A percentile compares a stretch with the other conserved stretches of the same genome.
Conservation (phyloP, 2,329 filamentous ascomycete genomes). For the Phyllosticta paracitricarpa region DNA sequence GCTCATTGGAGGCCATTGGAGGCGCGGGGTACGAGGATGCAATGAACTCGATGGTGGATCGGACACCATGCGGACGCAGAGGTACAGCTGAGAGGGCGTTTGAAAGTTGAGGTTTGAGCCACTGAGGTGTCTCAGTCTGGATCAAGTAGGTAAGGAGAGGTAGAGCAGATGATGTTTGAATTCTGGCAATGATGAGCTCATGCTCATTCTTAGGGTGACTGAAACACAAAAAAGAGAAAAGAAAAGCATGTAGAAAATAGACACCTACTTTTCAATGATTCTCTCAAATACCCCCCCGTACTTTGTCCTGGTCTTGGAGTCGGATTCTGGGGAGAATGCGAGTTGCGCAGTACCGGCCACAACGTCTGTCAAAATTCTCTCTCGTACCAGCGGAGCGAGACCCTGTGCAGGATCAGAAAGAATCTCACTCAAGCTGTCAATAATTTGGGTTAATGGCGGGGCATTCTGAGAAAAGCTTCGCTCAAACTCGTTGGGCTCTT, state of each 20-base stretch:
- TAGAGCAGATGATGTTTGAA: conserved; percentile 46
- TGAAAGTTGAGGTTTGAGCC: conserved; percentile 50
- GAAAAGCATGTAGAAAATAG: not conserved
- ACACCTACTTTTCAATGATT: conserved; percentile 9
- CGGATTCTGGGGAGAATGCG: conserved; percentile 20
- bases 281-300: conserved; percentile 16
- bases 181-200: conserved; percentile 16
- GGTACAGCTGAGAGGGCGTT: conserved; percentile 51
- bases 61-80: conserved; percentile 52
- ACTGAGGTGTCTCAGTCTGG: conserved; percentile 43
- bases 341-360: conserved; percentile 26
- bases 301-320: conserved; percentile 1
- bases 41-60: conserved; percentile 60
- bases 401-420: conserved; percentile 12
- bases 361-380: conserved; percentile 26
- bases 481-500: not conserved
- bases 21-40: conserved; percentile 53
- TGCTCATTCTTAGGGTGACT: conserved; percentile 6
- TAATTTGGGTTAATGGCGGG: not conserved
- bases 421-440: not conserved
- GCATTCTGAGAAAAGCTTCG: not conserved
- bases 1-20: conserved; percentile 21
- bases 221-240: not conserved
- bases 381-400: conserved; percentile 26
- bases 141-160: conserved; percentile 49